Conservation (phyloP, 768 basidiomycete genomes). For the Tulasnella sp. region DNA sequence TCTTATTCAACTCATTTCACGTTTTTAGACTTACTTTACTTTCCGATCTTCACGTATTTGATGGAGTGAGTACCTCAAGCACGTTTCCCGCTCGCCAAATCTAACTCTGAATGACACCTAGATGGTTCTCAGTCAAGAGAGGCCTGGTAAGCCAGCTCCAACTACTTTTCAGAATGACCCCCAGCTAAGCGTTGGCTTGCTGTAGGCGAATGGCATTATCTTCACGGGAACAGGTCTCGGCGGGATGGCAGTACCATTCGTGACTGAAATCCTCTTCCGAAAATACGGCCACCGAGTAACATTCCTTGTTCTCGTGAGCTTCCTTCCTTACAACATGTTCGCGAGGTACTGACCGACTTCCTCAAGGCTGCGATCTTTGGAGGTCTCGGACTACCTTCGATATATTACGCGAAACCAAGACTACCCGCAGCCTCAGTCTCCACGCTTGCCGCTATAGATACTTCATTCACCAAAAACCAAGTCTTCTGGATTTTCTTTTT, state of each 20-base stretch:
- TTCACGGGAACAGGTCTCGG: constrained; percentile 2
- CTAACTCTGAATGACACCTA: neutral
- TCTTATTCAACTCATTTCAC: neutral
- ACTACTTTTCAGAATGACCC: neutral
- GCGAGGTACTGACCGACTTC: neutral
- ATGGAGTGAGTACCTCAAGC: neutral
- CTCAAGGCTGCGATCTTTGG: neutral
- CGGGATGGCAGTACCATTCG: constrained; percentile 7
- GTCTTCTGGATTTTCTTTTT: constrained; percentile 5
- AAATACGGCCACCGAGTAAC: neutral
- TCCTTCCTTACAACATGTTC: neutral
- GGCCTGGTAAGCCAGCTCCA: constrained; percentile 7
- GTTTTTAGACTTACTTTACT: neutral
- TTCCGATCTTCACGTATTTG: neutral
- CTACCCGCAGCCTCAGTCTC: neutral
- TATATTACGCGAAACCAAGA: neutral
- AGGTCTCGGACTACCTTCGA: neutral
- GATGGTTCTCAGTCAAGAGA: constrained; percentile 8
- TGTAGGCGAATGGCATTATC: constrained; percentile 11
- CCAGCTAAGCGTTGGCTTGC: neutral
- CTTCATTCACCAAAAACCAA: neutral
- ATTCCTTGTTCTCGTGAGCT: neutral
- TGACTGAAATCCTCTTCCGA: neutral
- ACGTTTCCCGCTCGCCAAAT: neutral
- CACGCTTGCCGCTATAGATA: neutral